phyloP scores from a whole-genome alignment of 345 rosid species.

The Eucalyptus urophylla region DNA sequence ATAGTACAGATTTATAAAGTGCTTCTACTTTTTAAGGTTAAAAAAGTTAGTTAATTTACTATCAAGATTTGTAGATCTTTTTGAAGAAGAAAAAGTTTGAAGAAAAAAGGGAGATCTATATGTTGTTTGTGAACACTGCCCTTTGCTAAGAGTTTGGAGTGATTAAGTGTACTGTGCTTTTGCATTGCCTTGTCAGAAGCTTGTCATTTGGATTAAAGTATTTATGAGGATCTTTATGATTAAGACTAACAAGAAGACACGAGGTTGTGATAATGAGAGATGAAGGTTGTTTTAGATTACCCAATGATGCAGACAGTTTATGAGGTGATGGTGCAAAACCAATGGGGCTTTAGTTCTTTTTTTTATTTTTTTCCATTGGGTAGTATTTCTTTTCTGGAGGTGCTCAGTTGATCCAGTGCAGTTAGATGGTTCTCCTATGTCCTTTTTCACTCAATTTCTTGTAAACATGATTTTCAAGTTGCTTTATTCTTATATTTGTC shows the following conservation, averaged over 20 bases:
- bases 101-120: not conserved
- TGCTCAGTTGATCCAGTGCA: not conserved
- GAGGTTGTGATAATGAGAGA: not conserved
- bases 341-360: not conserved
- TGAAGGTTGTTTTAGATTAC: not conserved
- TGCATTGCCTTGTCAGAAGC: not conserved
- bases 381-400: not conserved
- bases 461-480: not conserved
- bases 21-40: not conserved
- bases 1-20: not conserved
- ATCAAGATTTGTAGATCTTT: not conserved
- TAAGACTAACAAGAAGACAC: not conserved
- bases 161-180: not conserved
- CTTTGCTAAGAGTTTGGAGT: not conserved
- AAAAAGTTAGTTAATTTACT: not conserved
- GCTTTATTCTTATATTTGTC: not conserved
- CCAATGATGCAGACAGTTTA: not conserved
- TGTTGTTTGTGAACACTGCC: not conserved
- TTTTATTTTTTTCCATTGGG: too few species aligned
- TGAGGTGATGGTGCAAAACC: not conserved
- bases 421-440: not conserved
- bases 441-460: not conserved
- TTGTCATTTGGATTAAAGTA: not conserved
- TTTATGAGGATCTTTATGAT: not conserved
- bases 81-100: not conserved